Evolutionary conservation across 2,329 filamentous ascomycete species (phyloP), one percentile per base, ranked within the genome.

Genomic region (Sclerotinia minor): DNA sequence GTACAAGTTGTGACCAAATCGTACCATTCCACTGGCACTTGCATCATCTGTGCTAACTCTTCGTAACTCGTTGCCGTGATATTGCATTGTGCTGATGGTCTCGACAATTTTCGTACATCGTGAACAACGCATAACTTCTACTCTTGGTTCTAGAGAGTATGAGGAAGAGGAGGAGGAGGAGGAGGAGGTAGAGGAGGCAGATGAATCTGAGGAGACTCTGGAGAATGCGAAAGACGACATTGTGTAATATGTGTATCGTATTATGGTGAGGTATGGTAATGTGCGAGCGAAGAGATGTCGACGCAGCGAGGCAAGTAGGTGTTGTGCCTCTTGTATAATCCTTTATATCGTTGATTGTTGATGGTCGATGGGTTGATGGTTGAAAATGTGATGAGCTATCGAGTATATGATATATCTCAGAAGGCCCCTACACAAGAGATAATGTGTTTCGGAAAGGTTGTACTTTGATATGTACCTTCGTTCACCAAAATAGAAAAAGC

Each of bases 1-100:
- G 80, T 89, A 89, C 69, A 89, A 83, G 77, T 87, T 87, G 77
- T 85, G 84, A 2, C 86, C 85, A 70, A 89, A 86, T 74, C 84
- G 83, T 19, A 89, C 83, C 87, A 89, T 89, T 70, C 86, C 87
- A 68, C 80, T 84, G 54, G 84, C 80, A 71, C 79, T 80, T 61
- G 83, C 80, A 77, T 88, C 85, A 76, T 88, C 86, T 44, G 85
- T 87, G 57, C 68, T 75, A 1, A 76, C 69, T 58, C 71, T 54
- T 35, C 69, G 67, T 21, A 68, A 50, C 13, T 71, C 68, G 26
- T 65, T 66, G 59, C 71, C 70, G 21, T 54, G 63, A 26, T 61
- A 49, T 64, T 60, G 64, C 24, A 67, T n/a, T 44, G 64, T 71
- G 11, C 84, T 83, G 9, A 86, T 87, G 38, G 84, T 82, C 79